Base-by-base conservation (phyloP, 1,139 yeast species). In the Saccharomycopsis crataegensis region DNA sequence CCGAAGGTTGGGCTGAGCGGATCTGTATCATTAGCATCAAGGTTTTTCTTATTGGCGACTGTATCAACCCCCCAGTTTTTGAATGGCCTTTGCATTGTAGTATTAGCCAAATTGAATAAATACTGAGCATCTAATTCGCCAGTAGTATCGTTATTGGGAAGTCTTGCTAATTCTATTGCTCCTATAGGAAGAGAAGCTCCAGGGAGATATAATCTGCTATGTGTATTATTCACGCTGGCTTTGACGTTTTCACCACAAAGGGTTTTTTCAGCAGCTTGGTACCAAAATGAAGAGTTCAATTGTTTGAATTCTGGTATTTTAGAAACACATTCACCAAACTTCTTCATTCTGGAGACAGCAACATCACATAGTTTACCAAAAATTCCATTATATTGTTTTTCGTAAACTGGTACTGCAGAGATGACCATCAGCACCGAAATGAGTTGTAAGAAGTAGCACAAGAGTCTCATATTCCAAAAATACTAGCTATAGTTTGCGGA, bases 221-320 rank as follows among this genome's bases (percentile, higher is more conserved):
- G 28, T 4, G 28, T 22, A 4, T 22, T 22, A 22, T 22, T 22
- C 4, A 22, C 28, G 4, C 47, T 42, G 40, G 8, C 6, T 42
- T 12, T 12, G 36, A 16, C 36, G 16, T 12, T 28, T 12, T 9
- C n/a, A 6, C 56, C 56, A 51, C 58, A 56, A 2, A 56, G 43
- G 32, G 41, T 52, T 48, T 56, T 36, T 46, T 53, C 43, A 5
- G 58, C 58, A 14, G 58, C 58, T 32, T 50, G 51, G 51, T 40
- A 50, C 54, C 54, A 56, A 38, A 56, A 56, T 11, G 53, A 41
- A 6, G 33, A 31, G 42, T 46, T 54, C 7, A 56, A 43, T 9
- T 48, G 11, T 41, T 51, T 50, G 14, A 50, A 56, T 14, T 36
- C 38, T 14, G 57, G 52, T 9, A 40, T 45, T 17, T 47, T 14